Evolutionary conservation across 73 alveolate species (phyloP), one percentile per base, ranked within the genome.

Genomic region (Stentor coeruleus): DNA sequence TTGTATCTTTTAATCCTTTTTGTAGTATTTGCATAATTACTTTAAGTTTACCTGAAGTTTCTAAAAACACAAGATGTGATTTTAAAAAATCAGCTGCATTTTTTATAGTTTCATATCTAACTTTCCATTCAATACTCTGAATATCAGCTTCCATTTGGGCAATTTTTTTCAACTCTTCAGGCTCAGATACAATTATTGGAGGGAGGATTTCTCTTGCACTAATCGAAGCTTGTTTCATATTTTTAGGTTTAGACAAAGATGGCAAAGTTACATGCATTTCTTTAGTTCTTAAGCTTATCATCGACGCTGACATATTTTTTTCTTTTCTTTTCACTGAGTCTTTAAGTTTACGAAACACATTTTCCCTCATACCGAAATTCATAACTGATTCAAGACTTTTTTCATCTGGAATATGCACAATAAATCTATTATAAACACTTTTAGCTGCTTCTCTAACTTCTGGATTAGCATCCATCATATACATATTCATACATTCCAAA

Each of bases 391-490:
- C 79, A 20, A 20, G n/a, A 20, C 14, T 31, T 1, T 11, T 40
- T 66, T 66, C 40, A 2, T 31, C 37, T 66, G 79, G 39, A 66
- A 66, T 2, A 1, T 26, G 14, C 33, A 26, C n/a, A 1, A 20
- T 15, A 66, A 66, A 33, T 20, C 36, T 26, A 20, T 37, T 26
- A 66, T 20, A 66, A 0, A 40, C 79, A 28, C 39, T 28, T 2
- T 35, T 75, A 36, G 83, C 59, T 14, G 26, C 11, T 14, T n/a
- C 66, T 75, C 83, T 37, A 1, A 75, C 83, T 14, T 75, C 83
- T 20, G 83, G 2, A 40, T 20, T 20, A 37, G 83, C 83, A 40
- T 75, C 83, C 20, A 20, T n/a, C 14, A 36, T 31, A 20, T 6
- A 75, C 20, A n/a, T 38, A 1, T 28, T 66, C 6, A 75, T 30